Evolutionary conservation across 768 basidiomycete species (phyloP).

Genomic region (Wakefieldia striispora): DNA sequence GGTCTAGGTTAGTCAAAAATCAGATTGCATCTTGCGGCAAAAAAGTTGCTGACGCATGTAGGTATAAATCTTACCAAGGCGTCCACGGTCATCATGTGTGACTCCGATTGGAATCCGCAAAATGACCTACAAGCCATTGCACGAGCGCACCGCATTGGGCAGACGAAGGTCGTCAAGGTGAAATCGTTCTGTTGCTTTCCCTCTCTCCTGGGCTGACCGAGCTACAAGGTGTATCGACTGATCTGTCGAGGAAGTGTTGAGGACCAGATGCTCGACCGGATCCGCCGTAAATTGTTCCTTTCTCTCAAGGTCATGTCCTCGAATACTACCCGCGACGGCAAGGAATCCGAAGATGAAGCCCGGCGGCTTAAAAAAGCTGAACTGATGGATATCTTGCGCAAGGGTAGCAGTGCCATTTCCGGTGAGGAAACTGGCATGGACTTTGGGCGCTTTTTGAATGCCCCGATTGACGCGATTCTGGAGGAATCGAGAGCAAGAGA

Average conservation of each 20-base stretch:
- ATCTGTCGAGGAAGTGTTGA: slow-evolving; percentile 71
- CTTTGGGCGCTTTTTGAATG: slow-evolving; percentile 43
- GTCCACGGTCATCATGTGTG: slow-evolving; percentile 77
- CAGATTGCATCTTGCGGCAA: not conserved
- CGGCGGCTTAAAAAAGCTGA: slow-evolving; percentile 41
- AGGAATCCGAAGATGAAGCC: slow-evolving; percentile 24
- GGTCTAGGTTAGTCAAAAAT: slow-evolving; percentile 49
- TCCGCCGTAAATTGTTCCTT: slow-evolving; percentile 68
- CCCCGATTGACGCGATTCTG: slow-evolving; percentile 44
- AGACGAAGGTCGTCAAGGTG: slow-evolving; percentile 68
- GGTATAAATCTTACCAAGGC: slow-evolving; percentile 86
- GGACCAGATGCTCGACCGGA: slow-evolving; percentile 71
- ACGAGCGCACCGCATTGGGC: slow-evolving; percentile 78
- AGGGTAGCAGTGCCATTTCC: slow-evolving; percentile 55
- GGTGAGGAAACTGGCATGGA: slow-evolving; percentile 37
- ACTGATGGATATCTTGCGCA: slow-evolving; percentile 54
- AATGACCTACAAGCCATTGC: slow-evolving; percentile 87
- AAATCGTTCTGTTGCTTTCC: not conserved
- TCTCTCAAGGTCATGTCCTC: slow-evolving; percentile 61
- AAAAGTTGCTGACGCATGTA: slow-evolving; percentile 24
- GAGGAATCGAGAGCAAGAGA: slow-evolving; percentile 44
- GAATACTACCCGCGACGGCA: slow-evolving; percentile 20
- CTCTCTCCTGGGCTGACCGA: not conserved
- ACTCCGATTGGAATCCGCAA: slow-evolving; percentile 68
- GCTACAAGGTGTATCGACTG: slow-evolving; percentile 59